Evolutionary conservation across 2,329 filamentous ascomycete species (phyloP).

Genomic region (Diaporthe citrichinensis): DNA sequence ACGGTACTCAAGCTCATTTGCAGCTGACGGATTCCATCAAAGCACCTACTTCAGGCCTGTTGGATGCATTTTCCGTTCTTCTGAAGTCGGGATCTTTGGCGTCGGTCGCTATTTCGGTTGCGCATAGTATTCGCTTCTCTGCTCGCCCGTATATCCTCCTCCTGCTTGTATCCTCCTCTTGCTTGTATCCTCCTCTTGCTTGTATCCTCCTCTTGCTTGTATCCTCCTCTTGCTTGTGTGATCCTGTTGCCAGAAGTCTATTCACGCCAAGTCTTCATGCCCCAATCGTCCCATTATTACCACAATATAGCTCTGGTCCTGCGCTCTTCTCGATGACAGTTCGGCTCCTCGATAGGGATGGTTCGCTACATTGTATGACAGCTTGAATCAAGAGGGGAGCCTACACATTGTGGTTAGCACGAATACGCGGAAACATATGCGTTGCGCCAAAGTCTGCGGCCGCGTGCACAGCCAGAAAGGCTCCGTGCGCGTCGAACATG

Average conservation of each 20-base stretch:
- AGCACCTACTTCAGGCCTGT: too few relatives aligned
- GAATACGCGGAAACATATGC: background rate
- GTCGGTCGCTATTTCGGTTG: background rate
- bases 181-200: background rate
- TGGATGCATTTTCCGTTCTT: background rate
- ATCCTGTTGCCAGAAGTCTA: background rate
- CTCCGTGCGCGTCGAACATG: background rate
- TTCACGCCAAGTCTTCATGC: rapidly evolving
- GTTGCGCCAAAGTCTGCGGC: background rate
- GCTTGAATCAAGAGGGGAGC: too few relatives aligned
- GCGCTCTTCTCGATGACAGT: background rate
- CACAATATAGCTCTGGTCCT: background rate
- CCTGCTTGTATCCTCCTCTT: background rate
- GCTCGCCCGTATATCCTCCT: background rate
- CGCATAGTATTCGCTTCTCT: background rate
- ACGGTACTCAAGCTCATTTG: background rate
- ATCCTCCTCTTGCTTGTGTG: background rate
- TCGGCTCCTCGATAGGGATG: background rate
- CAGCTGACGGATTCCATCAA: too few relatives aligned
- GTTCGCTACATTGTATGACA: background rate
- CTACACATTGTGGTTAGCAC: background rate
- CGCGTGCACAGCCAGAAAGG: background rate
- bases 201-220: background rate
- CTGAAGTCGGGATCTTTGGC: background rate
- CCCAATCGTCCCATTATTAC: background rate